A percentile compares a stretch with the other conserved stretches of the same genome.
Evolutionary conservation across 1,139 yeast species (phyloP).

Genomic region (Lodderomyces parapsilosis): DNA sequence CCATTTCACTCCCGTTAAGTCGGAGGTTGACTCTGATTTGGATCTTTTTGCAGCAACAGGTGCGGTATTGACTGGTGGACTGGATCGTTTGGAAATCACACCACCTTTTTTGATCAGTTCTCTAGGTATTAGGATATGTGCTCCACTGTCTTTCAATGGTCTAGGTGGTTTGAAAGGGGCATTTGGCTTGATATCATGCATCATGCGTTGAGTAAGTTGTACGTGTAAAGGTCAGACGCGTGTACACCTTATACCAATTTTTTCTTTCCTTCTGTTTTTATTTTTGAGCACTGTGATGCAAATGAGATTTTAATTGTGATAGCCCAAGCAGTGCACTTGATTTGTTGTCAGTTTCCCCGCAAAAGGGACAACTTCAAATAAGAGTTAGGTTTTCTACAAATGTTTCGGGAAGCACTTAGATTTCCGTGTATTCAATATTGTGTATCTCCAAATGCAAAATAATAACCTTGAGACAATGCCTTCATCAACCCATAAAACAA

Average conservation of each 20-base stretch:
- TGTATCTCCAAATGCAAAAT: conserved; percentile 33
- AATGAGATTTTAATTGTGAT: too few relatives aligned
- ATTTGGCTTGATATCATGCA: conserved; percentile 16
- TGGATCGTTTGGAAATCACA: neutral
- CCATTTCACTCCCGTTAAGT: neutral
- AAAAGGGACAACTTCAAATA: too few relatives aligned
- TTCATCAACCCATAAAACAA: conserved; percentile 33
- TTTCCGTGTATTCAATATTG: neutral
- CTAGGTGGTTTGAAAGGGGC: conserved; percentile 43
- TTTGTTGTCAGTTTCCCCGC: too few relatives aligned
- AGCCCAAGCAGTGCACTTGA: too few relatives aligned
- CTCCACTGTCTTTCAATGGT: conserved; percentile 7
- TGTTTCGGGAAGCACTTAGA: too few relatives aligned
- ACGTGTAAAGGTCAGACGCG: conserved; percentile 12
- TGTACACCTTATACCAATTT: too few relatives aligned
- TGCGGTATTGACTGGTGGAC: neutral
- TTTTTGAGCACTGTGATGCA: too few relatives aligned
- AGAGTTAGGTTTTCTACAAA: too few relatives aligned
- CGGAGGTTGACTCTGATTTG: conserved; percentile 2
- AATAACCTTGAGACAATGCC: conserved; percentile 32
- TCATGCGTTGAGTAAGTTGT: neutral
- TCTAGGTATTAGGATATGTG: neutral
- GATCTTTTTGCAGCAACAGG: conserved; percentile 3
- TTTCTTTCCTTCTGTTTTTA: neutral
- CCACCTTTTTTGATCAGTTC: conserved; percentile 7